Evolutionary conservation across 2,329 filamentous ascomycete species (phyloP).

Genomic region (Teratosphaeriaceae sp.): DNA sequence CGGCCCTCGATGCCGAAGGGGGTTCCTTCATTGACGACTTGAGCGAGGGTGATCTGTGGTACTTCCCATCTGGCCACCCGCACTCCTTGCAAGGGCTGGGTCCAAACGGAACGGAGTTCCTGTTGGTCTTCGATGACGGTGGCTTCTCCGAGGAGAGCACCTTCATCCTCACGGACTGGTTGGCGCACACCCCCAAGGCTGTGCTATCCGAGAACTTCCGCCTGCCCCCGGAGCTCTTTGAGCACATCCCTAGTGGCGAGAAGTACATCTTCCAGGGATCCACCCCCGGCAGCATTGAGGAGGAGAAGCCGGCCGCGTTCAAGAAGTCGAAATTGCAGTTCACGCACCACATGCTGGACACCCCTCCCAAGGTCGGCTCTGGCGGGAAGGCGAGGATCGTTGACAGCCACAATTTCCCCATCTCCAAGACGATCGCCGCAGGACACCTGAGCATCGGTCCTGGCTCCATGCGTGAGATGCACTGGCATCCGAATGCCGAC

Average conservation of each 20-base stretch:
- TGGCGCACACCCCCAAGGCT: slow-evolving; percentile 61
- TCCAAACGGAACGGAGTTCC: slow-evolving; percentile 58
- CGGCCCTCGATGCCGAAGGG: slow-evolving; percentile 67
- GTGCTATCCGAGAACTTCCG: slow-evolving; percentile 72
- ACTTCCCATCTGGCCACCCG: slow-evolving; percentile 70
- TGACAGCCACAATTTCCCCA: slow-evolving; percentile 68
- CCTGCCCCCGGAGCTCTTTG: slow-evolving; percentile 62
- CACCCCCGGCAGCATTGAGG: slow-evolving; percentile 55
- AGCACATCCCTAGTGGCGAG: slow-evolving; percentile 56
- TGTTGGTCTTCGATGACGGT: slow-evolving; percentile 57
- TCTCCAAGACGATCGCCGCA: slow-evolving; percentile 66
- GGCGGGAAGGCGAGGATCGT: slow-evolving; percentile 68
- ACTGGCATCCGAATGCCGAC: slow-evolving; percentile 75
- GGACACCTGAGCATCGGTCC: slow-evolving; percentile 66
- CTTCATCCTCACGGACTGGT: slow-evolving; percentile 67
- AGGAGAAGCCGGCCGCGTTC: slow-evolving; percentile 58
- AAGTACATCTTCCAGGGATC: slow-evolving; percentile 75
- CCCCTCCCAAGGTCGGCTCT: slow-evolving; percentile 57
- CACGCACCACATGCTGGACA: slow-evolving; percentile 64
- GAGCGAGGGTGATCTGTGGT: slow-evolving; percentile 71
- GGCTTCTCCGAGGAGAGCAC: slow-evolving; percentile 59
- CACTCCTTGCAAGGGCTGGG: slow-evolving; percentile 69
- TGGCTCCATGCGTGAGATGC: slow-evolving; percentile 69
- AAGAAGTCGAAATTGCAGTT: slow-evolving; percentile 63
- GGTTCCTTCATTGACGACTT: slow-evolving; percentile 72